These are phyloP conservation scores for Punctularia strigosozonata DNA, from an alignment of 768 basidiomycete genomes.

Conservation along the genomic window DNA sequence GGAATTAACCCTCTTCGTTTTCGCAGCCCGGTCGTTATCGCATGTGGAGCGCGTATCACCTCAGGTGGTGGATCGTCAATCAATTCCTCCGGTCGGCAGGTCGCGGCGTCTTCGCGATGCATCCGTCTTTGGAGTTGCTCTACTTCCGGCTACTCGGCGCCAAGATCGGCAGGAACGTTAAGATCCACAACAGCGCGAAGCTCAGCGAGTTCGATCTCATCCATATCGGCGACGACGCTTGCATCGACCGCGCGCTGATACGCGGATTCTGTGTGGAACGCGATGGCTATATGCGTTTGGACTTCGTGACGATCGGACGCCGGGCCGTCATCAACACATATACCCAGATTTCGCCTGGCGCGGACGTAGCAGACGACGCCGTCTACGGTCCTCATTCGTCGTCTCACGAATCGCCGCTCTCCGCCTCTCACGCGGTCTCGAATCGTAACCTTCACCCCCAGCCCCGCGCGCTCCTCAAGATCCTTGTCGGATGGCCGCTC, in stretches of 20 bases:
- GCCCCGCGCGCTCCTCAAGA: slow-evolving; percentile 20
- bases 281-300: slow-evolving; percentile 31
- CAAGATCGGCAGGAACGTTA: slow-evolving; percentile 27
- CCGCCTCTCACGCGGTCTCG: slow-evolving; percentile 24
- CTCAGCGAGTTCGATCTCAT: slow-evolving; percentile 35
- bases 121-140: slow-evolving; percentile 24
- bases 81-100: slow-evolving; percentile 26
- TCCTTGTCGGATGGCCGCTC: slow-evolving; percentile 28
- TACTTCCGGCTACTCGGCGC: slow-evolving; percentile 37
- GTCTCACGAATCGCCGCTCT: slow-evolving; percentile 26
- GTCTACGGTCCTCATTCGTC: slow-evolving; percentile 37
- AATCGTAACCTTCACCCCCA: slow-evolving; percentile 24
- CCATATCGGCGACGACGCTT: slow-evolving; percentile 28
- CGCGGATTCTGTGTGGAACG: slow-evolving; percentile 35
- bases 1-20: too few relatives aligned
- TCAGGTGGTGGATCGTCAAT: slow-evolving; percentile 35
- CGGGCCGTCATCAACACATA: slow-evolving; percentile 30
- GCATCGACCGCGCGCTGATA: slow-evolving; percentile 26
- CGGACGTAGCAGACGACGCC: slow-evolving; percentile 20
- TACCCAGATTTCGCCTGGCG: slow-evolving; percentile 31
- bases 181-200: slow-evolving; percentile 24
- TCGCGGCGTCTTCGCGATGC: slow-evolving; percentile 29
- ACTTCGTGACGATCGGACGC: slow-evolving; percentile 24
- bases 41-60: slow-evolving; percentile 27
- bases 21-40: slow-evolving; percentile 10